These are phyloP conservation scores for Hanseniaspora jakobsenii DNA, from an alignment of 805 yeast species.

Conservation along the genomic window DNA sequence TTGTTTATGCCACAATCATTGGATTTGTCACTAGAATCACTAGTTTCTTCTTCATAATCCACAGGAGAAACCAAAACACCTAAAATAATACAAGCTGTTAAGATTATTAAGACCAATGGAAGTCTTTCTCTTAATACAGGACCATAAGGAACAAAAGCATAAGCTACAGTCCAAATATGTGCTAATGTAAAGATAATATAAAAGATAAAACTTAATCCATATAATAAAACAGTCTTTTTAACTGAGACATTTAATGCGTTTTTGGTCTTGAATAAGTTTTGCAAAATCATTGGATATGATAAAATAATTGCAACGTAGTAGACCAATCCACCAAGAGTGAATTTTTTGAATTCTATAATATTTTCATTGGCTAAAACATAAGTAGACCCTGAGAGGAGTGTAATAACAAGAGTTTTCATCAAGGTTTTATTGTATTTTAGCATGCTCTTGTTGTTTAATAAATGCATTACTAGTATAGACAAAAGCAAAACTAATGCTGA, in stretches of 20 bases:
- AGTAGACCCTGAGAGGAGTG: slow-evolving; percentile 25
- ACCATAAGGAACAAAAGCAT: slow-evolving; percentile 96
- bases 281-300: slow-evolving; percentile 51
- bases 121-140: slow-evolving; percentile 77
- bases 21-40: not conserved
- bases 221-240: slow-evolving; percentile 44
- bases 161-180: slow-evolving; percentile 95
- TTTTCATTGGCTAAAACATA: slow-evolving; percentile 20
- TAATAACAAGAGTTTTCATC: slow-evolving; percentile 21
- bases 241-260: slow-evolving; percentile 20
- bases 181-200: slow-evolving; percentile 52
- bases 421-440: slow-evolving; percentile 18
- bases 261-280: slow-evolving; percentile 37
- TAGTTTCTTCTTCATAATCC: not conserved
- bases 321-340: slow-evolving; percentile 51
- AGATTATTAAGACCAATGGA: slow-evolving; percentile 51
- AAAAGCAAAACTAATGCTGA: slow-evolving; percentile 44
- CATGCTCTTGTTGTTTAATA: slow-evolving; percentile 30
- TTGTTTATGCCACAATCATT: not conserved
- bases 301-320: slow-evolving; percentile 57
- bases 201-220: slow-evolving; percentile 38
- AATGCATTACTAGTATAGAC: slow-evolving; percentile 39
- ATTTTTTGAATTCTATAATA: slow-evolving; percentile 25
- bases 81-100: slow-evolving; percentile 40
- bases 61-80: slow-evolving; percentile 33